A percentile compares a stretch with the other conserved stretches of the same genome.
These are phyloP conservation scores for Beauveria caledonica DNA, from an alignment of 2,329 filamentous ascomycete species.

Conservation along the genomic window DNA sequence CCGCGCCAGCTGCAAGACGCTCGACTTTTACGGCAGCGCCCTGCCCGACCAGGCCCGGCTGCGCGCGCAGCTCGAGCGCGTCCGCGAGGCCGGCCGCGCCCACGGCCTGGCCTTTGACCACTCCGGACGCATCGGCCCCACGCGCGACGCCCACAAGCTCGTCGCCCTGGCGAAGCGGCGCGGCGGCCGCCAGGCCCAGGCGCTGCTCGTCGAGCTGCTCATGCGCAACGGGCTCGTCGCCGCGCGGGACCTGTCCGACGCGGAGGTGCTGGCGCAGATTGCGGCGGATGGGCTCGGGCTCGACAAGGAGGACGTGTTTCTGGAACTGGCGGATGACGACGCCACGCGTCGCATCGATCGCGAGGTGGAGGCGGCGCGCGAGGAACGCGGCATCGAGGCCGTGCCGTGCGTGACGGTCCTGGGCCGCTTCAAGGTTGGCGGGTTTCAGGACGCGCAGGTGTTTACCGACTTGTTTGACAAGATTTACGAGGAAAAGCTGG, in stretches of 20 bases:
- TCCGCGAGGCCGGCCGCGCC: constrained; percentile 24
- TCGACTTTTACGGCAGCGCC: constrained; percentile 28
- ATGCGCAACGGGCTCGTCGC: constrained; percentile 34
- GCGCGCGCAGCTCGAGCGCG: constrained; percentile 22
- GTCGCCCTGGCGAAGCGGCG: constrained; percentile 31
- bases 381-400: constrained; percentile 42
- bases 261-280: constrained; percentile 28
- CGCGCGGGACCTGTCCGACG: constrained; percentile 34
- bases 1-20: constrained; percentile 14
- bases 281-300: constrained; percentile 26
- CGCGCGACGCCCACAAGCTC: constrained; percentile 39
- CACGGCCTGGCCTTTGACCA: constrained; percentile 33
- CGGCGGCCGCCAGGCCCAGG: constrained; percentile 26
- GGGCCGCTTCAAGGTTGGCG: constrained; percentile 58
- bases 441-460: constrained; percentile 58
- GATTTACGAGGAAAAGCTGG: constrained; percentile 26
- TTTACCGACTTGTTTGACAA: constrained; percentile 61
- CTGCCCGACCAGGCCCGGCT: constrained; percentile 27
- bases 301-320: constrained; percentile 18
- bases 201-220: constrained; percentile 32
- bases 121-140: constrained; percentile 35
- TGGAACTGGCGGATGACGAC: constrained; percentile 23
- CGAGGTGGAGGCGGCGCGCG: constrained; percentile 21
- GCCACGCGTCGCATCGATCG: constrained; percentile 22
- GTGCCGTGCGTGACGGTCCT: constrained; percentile 71